Percentiles rank a stretch among this genome's conserved stretches.
phyloP scores from a whole-genome alignment of 176 grass and related monocot genomes.

The Phyllostachys edulis region DNA sequence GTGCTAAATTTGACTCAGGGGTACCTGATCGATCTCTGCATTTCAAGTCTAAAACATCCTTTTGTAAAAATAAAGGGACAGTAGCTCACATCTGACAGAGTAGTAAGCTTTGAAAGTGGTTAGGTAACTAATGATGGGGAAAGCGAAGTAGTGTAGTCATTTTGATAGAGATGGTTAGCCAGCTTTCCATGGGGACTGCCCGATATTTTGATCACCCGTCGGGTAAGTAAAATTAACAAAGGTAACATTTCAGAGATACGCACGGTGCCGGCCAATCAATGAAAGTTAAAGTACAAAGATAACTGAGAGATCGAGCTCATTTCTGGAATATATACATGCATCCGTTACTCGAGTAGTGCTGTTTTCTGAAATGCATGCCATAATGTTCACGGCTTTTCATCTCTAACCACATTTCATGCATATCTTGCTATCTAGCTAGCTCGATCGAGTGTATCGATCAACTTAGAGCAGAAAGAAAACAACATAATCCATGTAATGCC shows the following conservation, averaged over 20 bases:
- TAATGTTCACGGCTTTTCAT: background rate
- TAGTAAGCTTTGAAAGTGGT: background rate
- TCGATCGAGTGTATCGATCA: conserved; percentile 33
- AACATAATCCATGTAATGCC: conserved; percentile 30
- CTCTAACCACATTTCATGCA: background rate
- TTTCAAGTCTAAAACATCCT: background rate
- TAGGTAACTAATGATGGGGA: conserved; percentile 13
- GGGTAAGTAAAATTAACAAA: conserved; percentile 1
- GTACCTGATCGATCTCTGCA: background rate
- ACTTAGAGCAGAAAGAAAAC: conserved; percentile 20
- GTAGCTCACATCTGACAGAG: background rate
- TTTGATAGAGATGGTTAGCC: conserved; percentile 6
- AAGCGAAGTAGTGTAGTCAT: background rate
- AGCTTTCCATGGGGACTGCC: background rate
- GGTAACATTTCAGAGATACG: conserved; percentile 6
- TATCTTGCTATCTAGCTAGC: conserved; percentile 4
- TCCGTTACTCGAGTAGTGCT: conserved; percentile 31
- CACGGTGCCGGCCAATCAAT: conserved; percentile 24
- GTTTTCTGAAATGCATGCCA: conserved; percentile 24
- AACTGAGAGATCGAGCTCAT: background rate
- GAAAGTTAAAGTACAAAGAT: conserved; percentile 8
- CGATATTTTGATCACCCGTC: background rate
- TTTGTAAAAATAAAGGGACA: background rate
- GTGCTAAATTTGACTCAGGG: background rate
- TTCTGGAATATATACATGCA: background rate